These are phyloP conservation scores for Tetradesmus lagerheimii DNA, from an alignment of 139 green algal genomes.

Conservation along the genomic window DNA sequence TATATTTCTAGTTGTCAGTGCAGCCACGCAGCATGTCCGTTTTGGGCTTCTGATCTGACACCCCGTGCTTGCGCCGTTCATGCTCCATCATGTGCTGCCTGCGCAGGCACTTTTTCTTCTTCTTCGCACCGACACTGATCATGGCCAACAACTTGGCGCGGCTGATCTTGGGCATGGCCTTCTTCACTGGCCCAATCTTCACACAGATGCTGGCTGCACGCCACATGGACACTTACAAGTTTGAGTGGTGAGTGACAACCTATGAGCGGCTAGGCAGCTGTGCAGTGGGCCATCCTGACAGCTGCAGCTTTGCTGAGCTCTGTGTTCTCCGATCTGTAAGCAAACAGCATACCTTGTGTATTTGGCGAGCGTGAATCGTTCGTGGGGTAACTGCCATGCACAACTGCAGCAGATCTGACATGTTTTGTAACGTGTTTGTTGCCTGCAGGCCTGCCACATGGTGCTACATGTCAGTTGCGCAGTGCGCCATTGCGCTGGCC, in stretches of 20 bases:
- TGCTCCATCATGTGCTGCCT: neutral
- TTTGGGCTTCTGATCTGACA: too few relatives aligned
- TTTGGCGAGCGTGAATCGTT: too few relatives aligned
- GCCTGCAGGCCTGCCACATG: constrained; percentile 3
- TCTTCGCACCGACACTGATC: constrained; percentile 13
- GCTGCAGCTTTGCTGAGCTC: too few relatives aligned
- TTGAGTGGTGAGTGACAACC: neutral
- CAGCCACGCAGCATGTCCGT: neutral
- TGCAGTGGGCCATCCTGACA: too few relatives aligned
- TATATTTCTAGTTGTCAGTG: too few relatives aligned
- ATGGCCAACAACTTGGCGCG: constrained; percentile 32
- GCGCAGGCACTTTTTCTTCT: constrained; percentile 35
- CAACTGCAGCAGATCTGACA: too few relatives aligned
- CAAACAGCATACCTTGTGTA: too few relatives aligned
- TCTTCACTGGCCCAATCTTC: neutral
- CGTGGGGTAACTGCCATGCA: too few relatives aligned
- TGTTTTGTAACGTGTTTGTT: neutral
- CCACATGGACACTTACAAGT: constrained; percentile 20
- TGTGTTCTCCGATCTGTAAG: too few relatives aligned
- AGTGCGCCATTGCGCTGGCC: constrained; percentile 5
- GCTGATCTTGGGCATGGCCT: neutral
- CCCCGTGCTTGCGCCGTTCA: too few relatives aligned
- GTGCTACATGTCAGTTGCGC: constrained; percentile 34
- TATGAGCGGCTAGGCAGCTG: too few relatives aligned
- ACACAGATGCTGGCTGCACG: constrained; percentile 4